Evolutionary conservation across 148 eudicot genomes (phyloP).

Genomic region (Nepenthes gracilis): DNA sequence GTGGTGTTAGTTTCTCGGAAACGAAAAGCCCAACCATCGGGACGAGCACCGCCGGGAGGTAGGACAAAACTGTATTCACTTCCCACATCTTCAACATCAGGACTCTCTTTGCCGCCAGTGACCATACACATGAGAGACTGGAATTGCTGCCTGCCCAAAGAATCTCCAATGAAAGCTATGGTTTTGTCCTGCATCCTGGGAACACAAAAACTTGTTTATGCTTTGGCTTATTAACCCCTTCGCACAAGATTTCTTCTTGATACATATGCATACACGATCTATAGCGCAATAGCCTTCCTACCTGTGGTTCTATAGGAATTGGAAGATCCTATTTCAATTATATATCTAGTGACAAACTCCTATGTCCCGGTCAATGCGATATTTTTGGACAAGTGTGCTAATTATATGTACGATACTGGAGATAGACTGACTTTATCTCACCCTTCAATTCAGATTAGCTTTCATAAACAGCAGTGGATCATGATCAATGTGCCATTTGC

Average conservation of each 20-base stretch:
- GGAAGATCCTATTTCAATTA: no score
- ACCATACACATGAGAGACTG: conserved; percentile 68
- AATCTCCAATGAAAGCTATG: conserved; percentile 60
- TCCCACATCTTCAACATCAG: conserved; percentile 38
- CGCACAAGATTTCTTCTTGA: no score
- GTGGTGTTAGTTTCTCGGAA: conserved; percentile 51
- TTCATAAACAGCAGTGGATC: neutral
- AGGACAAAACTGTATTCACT: conserved; percentile 27
- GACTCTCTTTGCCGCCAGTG: conserved; percentile 43
- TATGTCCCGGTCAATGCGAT: no score
- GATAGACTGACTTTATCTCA: no score
- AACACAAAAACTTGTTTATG: neutral
- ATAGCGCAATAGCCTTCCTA: no score
- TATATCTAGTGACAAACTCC: no score
- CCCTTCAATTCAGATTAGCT: neutral
- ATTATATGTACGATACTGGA: no score
- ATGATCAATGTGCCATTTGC: neutral
- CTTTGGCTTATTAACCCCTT: neutral
- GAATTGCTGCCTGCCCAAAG: conserved; percentile 57
- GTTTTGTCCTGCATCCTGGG: conserved; percentile 58
- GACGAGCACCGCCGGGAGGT: conserved; percentile 35
- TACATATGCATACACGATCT: no score
- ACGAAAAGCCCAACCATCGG: conserved; percentile 53
- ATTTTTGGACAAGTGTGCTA: no score
- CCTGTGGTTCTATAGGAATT: no score